phyloP scores from a whole-genome alignment of 345 rosid species.

The Syzygium jambos region DNA sequence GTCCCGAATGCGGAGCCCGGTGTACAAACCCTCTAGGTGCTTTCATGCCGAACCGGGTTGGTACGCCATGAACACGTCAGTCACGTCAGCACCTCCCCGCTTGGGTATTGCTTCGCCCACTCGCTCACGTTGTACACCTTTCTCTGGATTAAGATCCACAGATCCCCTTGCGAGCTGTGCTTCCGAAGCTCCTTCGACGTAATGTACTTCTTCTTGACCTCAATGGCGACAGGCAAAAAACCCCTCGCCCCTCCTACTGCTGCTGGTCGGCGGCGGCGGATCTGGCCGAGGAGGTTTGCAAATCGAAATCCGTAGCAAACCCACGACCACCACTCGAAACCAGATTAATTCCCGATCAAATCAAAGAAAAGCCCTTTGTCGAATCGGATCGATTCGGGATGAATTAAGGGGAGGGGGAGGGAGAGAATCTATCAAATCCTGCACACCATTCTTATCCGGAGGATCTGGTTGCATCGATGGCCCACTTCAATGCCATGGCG shows the following conservation, averaged over 20 bases:
- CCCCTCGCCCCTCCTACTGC: too few relatives aligned
- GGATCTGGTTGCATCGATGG: background rate
- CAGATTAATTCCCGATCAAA: background rate
- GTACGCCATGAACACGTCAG: conserved; percentile 89
- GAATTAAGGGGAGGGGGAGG: too few relatives aligned
- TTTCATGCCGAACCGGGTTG: conserved; percentile 94
- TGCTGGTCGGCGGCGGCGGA: background rate
- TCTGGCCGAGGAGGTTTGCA: background rate
- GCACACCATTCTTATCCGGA: background rate
- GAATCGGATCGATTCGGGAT: too few relatives aligned
- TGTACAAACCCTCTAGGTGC: too few relatives aligned
- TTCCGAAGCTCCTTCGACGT: conserved; percentile 47
- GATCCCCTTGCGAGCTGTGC: conserved; percentile 58
- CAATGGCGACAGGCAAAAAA: background rate
- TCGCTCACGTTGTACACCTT: conserved; percentile 69
- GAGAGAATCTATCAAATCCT: background rate
- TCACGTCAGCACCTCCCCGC: conserved; percentile 78
- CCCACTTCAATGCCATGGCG: too few relatives aligned
- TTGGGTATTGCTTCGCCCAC: conserved; percentile 78
- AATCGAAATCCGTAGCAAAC: background rate
- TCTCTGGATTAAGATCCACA: conserved; percentile 90
- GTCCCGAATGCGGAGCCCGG: conserved; percentile 54
- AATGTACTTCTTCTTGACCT: conserved; percentile 36
- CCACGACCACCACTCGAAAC: background rate
- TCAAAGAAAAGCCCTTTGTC: too few relatives aligned